Evolutionary conservation across 208 protist genomes (phyloP).

Genomic region (Crithidia mellificae): DNA sequence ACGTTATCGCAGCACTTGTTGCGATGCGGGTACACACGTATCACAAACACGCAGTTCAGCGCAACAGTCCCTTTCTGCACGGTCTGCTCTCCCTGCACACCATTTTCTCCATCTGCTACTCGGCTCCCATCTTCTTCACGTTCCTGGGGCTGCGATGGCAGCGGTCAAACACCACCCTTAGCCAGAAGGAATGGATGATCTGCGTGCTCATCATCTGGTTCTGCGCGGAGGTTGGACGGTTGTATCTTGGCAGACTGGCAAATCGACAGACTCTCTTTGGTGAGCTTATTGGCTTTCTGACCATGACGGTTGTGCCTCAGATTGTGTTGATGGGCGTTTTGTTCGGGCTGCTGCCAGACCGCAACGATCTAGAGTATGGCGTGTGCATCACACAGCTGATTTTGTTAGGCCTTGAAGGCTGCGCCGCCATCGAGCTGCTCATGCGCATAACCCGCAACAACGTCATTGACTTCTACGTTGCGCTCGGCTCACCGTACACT

Average conservation of each 20-base stretch:
- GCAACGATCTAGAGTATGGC: conserved; percentile 62
- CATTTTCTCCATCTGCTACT: conserved; percentile 60
- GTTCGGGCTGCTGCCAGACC: conserved; percentile 38
- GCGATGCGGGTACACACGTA: conserved; percentile 74
- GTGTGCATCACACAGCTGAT: conserved; percentile 67
- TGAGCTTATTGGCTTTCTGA: conserved; percentile 51
- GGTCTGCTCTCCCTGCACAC: conserved; percentile 48
- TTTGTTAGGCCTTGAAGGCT: conserved; percentile 43
- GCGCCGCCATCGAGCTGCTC: conserved; percentile 38
- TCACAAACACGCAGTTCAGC: conserved; percentile 58
- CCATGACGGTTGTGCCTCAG: conserved; percentile 60
- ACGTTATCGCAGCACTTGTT: no score
- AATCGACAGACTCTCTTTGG: conserved; percentile 53
- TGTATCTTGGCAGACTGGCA: conserved; percentile 45
- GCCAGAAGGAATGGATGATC: conserved; percentile 49
- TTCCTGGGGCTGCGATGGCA: conserved; percentile 48
- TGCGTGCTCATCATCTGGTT: conserved; percentile 55
- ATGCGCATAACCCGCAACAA: conserved; percentile 55
- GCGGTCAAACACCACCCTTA: conserved; percentile 9
- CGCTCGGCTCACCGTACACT: conserved; percentile 28
- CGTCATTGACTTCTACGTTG: conserved; percentile 75
- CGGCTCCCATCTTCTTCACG: conserved; percentile 48
- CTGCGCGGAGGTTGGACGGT: conserved; percentile 45
- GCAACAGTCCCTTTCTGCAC: conserved; percentile 52
- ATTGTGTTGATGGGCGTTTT: conserved; percentile 50